Evolutionary conservation across 306 rosid species (phyloP), one percentile per base, ranked within the genome.

Genomic region (Citrullus mucosospermus): DNA sequence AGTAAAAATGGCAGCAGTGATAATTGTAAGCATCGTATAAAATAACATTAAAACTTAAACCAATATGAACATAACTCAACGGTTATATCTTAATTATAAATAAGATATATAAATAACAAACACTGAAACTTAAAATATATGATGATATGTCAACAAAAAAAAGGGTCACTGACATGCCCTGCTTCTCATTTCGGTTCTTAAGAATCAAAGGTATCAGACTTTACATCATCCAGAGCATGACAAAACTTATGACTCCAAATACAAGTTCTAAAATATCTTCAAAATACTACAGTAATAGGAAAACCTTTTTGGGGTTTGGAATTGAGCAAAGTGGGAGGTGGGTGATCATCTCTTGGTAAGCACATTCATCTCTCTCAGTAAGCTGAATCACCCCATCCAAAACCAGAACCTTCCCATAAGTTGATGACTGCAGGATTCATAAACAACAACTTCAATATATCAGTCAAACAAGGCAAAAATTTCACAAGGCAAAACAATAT

Each of bases 341-440:
- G 18, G 93, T 81, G 78, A 96, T 96, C 99, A 96, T 96, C 87
- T 96, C 99, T 84, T 96, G 99, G 88, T 96, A 96, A 71, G 99
- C 97, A 79, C 99, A 96, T 85, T 96, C 99, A 83, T 96, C 99
- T 85, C 98, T 89, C 87, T 96, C 99, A 0, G 99, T 96, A 62
- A 96, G 93, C 87, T 96, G 99, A 91, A 96, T 96, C 79, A 96
- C 99, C 22, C 99, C 99, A 68, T 96, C 99, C 87, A 96, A 84
- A 79, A 96, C 87, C 78, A 96, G 98, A 86, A 96, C 99, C 83
- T 91, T 96, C 54, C 99, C 99, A 51, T 96, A 96, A 1, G 99
- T 87, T 4, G 97, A 85, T 50, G 99, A 96, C 99, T 96, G 93
- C 82, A 87, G 79, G 54, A 70, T 44, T 30, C 41, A 55, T 8